phyloP scores from a whole-genome alignment of 352 stramenopile species.

The Pythium vanterpoolii region DNA sequence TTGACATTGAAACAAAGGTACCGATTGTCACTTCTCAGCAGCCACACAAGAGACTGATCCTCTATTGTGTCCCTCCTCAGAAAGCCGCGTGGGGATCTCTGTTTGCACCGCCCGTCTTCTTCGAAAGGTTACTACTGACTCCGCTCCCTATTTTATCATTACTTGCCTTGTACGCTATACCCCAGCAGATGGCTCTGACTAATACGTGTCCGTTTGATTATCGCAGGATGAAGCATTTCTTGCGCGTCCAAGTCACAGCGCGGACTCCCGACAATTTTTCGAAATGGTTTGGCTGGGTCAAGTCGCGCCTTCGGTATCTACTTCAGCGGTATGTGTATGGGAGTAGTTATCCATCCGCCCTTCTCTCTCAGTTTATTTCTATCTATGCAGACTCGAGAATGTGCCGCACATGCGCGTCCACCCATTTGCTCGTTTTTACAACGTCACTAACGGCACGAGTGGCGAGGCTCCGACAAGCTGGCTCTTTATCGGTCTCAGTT shows the following conservation, averaged over 20 bases:
- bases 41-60: not conserved
- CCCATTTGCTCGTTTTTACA: slow-evolving; percentile 82
- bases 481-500: slow-evolving; percentile 75
- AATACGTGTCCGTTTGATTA: not conserved
- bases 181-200: not conserved
- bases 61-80: slow-evolving; percentile 22
- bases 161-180: not conserved
- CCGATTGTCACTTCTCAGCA: not conserved
- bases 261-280: slow-evolving; percentile 50
- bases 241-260: slow-evolving; percentile 74
- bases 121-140: slow-evolving; percentile 57
- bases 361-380: not conserved
- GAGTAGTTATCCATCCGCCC: not conserved
- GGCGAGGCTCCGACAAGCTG: slow-evolving; percentile 48
- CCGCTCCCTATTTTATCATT: not conserved
- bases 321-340: slow-evolving; percentile 54
- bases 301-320: slow-evolving; percentile 79
- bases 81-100: slow-evolving; percentile 78
- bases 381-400: slow-evolving; percentile 44
- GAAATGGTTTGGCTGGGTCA: slow-evolving; percentile 85
- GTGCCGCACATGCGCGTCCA: slow-evolving; percentile 57
- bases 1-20: slow-evolving; percentile 86
- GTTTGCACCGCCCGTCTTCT: slow-evolving; percentile 65
- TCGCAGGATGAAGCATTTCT: slow-evolving; percentile 71
- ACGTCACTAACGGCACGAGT: slow-evolving; percentile 32